These are phyloP conservation scores for Ceratocystis smalleyi DNA, from an alignment of 2,329 filamentous ascomycete species.

Conservation along the genomic window DNA sequence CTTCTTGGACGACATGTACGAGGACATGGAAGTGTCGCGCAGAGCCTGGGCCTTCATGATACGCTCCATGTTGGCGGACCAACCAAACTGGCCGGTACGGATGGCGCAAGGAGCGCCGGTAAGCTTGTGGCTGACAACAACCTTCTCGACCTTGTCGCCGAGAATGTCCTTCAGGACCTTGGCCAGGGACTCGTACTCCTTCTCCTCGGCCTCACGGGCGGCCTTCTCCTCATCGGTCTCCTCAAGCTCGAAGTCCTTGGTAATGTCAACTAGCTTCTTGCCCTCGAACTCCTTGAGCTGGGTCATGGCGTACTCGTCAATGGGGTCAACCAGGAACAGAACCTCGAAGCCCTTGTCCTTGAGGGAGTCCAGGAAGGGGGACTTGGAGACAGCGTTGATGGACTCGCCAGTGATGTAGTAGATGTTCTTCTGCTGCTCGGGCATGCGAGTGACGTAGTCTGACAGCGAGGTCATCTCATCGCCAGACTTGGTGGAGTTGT, in stretches of 20 bases:
- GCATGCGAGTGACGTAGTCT: conserved; percentile 98
- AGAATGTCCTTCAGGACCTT: conserved; percentile 99
- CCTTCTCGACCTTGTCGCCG: conserved; percentile 99
- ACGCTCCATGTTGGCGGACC: conserved; percentile 99
- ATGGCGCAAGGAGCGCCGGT: conserved; percentile 90
- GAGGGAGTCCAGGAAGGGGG: conserved; percentile 95
- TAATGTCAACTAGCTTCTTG: conserved; percentile 99
- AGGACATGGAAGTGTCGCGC: conserved; percentile 98
- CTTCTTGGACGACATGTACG: conserved; percentile 99
- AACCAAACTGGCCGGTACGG: conserved; percentile 98
- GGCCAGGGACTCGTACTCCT: conserved; percentile 87
- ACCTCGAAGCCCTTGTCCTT: conserved; percentile 99
- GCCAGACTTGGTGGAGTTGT: conserved; percentile 97
- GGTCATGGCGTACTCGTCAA: conserved; percentile 98
- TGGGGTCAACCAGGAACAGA: conserved; percentile 97
- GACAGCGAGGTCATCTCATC: conserved; percentile 87
- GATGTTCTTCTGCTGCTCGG: conserved; percentile 99
- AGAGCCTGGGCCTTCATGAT: conserved; percentile 99
- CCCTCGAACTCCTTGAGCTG: conserved; percentile 99
- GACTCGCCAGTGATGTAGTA: conserved; percentile 99
- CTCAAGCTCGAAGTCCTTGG: conserved; percentile 99
- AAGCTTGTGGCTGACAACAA: conserved; percentile 96
- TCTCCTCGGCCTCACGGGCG: conserved; percentile 86
- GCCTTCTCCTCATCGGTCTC: conserved; percentile 99
- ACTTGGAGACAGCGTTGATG: conserved; percentile 93